These are phyloP conservation scores for Aspergillus carlsbadensis DNA, from an alignment of 495 filamentous ascomycete species.

Conservation along the genomic window DNA sequence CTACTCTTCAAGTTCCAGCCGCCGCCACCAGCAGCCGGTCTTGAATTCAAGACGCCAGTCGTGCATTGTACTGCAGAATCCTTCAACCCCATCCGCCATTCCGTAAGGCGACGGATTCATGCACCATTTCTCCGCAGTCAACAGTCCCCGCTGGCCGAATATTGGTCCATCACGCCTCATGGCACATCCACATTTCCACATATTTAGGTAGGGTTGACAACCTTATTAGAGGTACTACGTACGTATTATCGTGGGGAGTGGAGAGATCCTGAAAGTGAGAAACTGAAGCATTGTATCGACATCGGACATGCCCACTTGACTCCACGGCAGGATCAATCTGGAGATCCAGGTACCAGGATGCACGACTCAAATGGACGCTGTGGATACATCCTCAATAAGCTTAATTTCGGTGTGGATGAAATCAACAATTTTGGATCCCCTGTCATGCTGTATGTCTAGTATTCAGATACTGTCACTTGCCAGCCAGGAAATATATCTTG, in stretches of 20 bases:
- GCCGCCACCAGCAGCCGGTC: neutral
- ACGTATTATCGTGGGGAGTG: slow-evolving; percentile 21
- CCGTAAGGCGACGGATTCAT: slow-evolving; percentile 20
- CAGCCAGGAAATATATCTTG: no score
- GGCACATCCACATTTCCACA: slow-evolving; percentile 31
- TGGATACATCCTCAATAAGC: slow-evolving; percentile 13
- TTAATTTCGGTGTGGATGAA: slow-evolving; percentile 1
- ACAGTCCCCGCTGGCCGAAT: slow-evolving; percentile 25
- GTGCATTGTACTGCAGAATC: slow-evolving; percentile 1
- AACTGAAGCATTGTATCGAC: slow-evolving; percentile 19
- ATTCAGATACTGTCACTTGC: neutral
- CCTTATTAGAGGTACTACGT: slow-evolving; percentile 29
- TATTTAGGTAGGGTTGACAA: slow-evolving; percentile 19
- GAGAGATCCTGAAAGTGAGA: slow-evolving; percentile 22
- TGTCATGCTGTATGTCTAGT: neutral
- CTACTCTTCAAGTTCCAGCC: neutral
- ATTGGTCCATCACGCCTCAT: slow-evolving; percentile 25
- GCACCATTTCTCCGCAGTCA: slow-evolving; percentile 27
- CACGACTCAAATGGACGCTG: neutral
- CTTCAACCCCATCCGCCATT: slow-evolving; percentile 3
- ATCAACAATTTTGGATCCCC: neutral
- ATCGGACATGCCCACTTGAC: slow-evolving; percentile 25
- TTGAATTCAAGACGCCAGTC: no score
- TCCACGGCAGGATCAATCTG: slow-evolving; percentile 20
- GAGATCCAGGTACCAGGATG: neutral